Evolutionary conservation across 371 early-diverging fungal genomes (phyloP).

Genomic region (Quaeritorhiza haematococci): DNA sequence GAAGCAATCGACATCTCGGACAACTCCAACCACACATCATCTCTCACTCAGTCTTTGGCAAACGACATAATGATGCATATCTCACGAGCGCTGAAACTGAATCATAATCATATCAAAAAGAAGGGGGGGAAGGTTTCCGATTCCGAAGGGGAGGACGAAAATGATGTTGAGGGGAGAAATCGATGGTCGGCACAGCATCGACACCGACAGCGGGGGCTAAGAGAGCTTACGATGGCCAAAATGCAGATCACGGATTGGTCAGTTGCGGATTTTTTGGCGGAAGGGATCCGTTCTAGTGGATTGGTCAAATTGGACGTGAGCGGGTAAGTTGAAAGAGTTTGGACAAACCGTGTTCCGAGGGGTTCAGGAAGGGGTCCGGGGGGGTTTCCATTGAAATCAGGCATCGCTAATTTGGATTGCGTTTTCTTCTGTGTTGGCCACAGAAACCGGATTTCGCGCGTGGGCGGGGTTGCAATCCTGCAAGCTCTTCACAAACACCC

Average conservation of each 20-base stretch:
- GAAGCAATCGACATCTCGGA: slow-evolving; percentile 26
- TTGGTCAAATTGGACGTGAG: slow-evolving; percentile 29
- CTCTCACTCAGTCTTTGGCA: slow-evolving; percentile 28
- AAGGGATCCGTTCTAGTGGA: slow-evolving; percentile 21
- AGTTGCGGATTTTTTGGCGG: slow-evolving; percentile 22
- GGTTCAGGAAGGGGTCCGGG: too few relatives aligned
- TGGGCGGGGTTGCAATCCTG: slow-evolving; percentile 41
- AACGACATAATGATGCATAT: slow-evolving; percentile 36
- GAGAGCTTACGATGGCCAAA: slow-evolving; percentile 22
- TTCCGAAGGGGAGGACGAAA: too few relatives aligned
- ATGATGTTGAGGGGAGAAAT: too few relatives aligned
- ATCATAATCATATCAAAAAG: too few relatives aligned
- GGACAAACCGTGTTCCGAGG: too few relatives aligned
- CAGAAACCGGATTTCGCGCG: slow-evolving; percentile 42
- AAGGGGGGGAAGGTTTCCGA: too few relatives aligned
- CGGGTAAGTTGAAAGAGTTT: slow-evolving; percentile 24
- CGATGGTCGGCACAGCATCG: too few relatives aligned
- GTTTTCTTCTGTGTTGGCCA: neutral
- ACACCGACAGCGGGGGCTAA: too few relatives aligned
- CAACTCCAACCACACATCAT: slow-evolving; percentile 19
- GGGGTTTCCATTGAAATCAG: too few relatives aligned
- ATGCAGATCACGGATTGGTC: slow-evolving; percentile 38
- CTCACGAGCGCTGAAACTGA: slow-evolving; percentile 22
- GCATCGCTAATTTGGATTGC: too few relatives aligned
- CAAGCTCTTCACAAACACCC: slow-evolving; percentile 31